These are phyloP conservation scores for Lithospermum erythrorhizon DNA, from an alignment of 257 asterid species.

Conservation along the genomic window DNA sequence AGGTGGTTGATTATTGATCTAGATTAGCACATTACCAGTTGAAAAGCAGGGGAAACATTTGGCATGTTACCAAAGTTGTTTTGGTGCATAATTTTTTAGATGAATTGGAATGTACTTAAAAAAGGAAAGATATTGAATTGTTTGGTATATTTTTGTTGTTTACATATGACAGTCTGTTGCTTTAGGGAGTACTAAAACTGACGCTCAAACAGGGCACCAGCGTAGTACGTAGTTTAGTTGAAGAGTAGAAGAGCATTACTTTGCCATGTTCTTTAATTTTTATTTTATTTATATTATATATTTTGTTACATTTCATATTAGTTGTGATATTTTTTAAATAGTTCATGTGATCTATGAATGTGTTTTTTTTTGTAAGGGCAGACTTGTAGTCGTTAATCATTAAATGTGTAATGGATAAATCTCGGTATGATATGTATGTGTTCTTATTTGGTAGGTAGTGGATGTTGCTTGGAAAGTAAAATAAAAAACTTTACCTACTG, in stretches of 20 bases:
- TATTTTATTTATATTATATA: too few species aligned
- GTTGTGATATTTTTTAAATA: too few species aligned
- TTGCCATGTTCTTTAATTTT: not conserved
- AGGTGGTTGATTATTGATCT: not conserved
- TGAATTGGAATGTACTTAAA: not conserved
- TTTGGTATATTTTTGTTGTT: not conserved
- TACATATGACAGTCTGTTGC: not conserved
- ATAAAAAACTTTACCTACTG: not conserved
- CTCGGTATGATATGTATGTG: too few species aligned
- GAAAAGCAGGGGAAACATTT: not conserved
- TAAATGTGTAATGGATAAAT: too few species aligned
- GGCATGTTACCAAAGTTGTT: not conserved
- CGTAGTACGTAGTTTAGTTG: not conserved
- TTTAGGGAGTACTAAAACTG: too few species aligned
- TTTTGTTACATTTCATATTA: too few species aligned
- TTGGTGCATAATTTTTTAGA: not conserved
- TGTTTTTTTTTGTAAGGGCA: too few species aligned
- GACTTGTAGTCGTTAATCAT: too few species aligned
- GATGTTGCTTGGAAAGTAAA: not conserved
- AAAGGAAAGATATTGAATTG: not conserved
- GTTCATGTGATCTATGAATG: not conserved
- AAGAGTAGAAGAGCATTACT: not conserved
- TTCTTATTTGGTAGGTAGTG: not conserved
- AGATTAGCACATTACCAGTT: not conserved
- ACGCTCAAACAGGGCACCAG: not conserved